A percentile compares a stretch with the other conserved stretches of the same genome.
Conservation (phyloP, 768 basidiomycete genomes). For the Kwoniella botswanensis region DNA sequence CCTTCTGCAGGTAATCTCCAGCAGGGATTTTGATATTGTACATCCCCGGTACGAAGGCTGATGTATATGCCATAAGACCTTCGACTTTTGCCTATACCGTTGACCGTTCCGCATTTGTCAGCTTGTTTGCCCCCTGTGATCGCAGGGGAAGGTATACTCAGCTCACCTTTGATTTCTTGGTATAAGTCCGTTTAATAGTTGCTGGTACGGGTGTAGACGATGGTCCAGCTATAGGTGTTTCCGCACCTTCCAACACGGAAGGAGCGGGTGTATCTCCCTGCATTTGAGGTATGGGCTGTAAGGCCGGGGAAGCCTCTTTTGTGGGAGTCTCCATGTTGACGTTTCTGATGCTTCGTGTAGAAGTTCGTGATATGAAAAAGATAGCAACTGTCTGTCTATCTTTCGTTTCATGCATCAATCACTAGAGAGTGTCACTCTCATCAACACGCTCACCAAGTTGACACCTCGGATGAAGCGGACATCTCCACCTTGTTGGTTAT, state of each 20-base stretch:
- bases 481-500: not conserved
- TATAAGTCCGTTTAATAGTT: constrained; percentile 7
- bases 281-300: constrained; percentile 9
- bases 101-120: too few relatives aligned
- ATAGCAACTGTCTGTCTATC: not conserved
- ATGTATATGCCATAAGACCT: constrained; percentile 41
- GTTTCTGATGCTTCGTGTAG: not conserved
- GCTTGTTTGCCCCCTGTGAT: not conserved
- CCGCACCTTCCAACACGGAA: constrained; percentile 3
- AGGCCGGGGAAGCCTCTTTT: constrained; percentile 28
- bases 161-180: constrained; percentile 40
- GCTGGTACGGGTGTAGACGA: constrained; percentile 26
- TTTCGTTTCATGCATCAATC: not conserved
- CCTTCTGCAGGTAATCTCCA: constrained; percentile 42
- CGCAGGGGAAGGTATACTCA: not conserved
- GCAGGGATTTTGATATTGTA: constrained; percentile 52
- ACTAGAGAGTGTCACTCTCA: not conserved
- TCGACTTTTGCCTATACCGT: constrained; percentile 28
- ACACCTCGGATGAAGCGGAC: not conserved
- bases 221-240: constrained; percentile 33
- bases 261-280: constrained; percentile 18
- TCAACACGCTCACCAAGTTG: not conserved
- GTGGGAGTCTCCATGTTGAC: constrained; percentile 19
- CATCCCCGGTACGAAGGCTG: constrained; percentile 44
- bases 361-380: too few relatives aligned